Conservation (phyloP, 2,329 filamentous ascomycete species). For the Phialophora verrucosa region DNA sequence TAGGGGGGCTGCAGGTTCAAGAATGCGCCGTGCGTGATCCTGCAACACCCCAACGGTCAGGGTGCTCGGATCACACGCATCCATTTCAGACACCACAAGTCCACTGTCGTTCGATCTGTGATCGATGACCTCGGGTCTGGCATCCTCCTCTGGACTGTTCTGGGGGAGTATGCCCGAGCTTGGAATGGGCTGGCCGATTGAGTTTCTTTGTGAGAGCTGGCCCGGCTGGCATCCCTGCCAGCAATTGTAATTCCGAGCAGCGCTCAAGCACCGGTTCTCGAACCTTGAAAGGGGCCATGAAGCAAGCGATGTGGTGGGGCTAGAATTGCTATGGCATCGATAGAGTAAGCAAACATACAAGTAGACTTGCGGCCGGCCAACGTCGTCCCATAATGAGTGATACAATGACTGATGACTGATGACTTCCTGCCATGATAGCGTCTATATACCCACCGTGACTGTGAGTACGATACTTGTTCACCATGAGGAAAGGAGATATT, state of each 20-base stretch:
- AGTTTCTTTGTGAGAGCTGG: background rate
- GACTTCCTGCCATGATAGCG: no score
- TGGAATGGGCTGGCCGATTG: slow-evolving; percentile 24
- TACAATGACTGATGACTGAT: no score
- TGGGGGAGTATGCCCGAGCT: slow-evolving; percentile 20
- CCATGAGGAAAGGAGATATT: no score
- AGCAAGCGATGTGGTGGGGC: background rate
- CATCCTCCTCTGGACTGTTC: background rate
- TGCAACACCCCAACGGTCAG: background rate
- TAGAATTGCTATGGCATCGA: background rate
- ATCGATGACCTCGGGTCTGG: slow-evolving; percentile 5
- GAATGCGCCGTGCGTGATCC: slow-evolving; percentile 5
- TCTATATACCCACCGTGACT: no score
- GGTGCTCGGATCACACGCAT: background rate
- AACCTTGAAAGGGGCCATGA: background rate
- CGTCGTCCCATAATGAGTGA: no score
- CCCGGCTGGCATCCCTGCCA: background rate
- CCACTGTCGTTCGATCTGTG: background rate
- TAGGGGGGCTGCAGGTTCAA: background rate
- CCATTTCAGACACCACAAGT: background rate
- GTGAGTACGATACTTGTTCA: no score
- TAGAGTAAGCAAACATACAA: background rate
- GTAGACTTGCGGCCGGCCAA: background rate
- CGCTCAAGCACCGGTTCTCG: background rate
- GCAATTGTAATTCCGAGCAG: background rate